These are phyloP conservation scores for Lactarius quietus DNA, from an alignment of 768 basidiomycete genomes.

Conservation along the genomic window DNA sequence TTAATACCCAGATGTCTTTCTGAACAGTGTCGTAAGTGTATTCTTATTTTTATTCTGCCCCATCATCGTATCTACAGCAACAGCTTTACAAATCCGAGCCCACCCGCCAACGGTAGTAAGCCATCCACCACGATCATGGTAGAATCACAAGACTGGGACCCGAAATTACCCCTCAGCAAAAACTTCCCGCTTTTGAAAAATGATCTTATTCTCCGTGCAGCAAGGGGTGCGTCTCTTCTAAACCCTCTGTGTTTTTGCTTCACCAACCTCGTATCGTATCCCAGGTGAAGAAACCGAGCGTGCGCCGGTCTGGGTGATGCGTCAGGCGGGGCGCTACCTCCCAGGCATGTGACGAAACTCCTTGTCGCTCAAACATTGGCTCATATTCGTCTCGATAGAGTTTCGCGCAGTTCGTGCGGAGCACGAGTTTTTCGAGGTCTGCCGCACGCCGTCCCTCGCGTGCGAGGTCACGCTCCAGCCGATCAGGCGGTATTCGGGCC, in stretches of 20 bases:
- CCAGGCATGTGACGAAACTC: constrained; percentile 55
- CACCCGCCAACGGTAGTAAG: background rate
- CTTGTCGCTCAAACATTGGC: background rate
- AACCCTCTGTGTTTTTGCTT: background rate
- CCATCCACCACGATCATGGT: constrained; percentile 11
- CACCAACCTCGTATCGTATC: background rate
- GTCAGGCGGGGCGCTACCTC: constrained; percentile 93
- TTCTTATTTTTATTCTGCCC: background rate
- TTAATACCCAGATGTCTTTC: background rate
- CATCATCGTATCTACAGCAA: background rate
- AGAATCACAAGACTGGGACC: constrained; percentile 18
- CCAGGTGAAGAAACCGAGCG: constrained; percentile 81
- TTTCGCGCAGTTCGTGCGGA: constrained; percentile 81
- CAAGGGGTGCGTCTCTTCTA: constrained; percentile 52
- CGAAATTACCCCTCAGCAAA: constrained; percentile 12
- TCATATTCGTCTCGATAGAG: constrained; percentile 51
- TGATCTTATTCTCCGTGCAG: constrained; percentile 86
- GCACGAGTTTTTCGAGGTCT: constrained; percentile 95
- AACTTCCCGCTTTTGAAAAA: constrained; percentile 75
- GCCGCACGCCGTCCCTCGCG: constrained; percentile 87
- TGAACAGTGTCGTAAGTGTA: background rate
- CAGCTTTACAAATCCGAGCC: background rate
- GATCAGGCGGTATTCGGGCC: constrained; percentile 78
- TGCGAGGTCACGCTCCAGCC: constrained; percentile 91
- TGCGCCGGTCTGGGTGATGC: constrained; percentile 98